Evolutionary conservation across 257 asterid species (phyloP), one percentile per base, ranked within the genome.

Genomic region (Solanum neorickii): DNA sequence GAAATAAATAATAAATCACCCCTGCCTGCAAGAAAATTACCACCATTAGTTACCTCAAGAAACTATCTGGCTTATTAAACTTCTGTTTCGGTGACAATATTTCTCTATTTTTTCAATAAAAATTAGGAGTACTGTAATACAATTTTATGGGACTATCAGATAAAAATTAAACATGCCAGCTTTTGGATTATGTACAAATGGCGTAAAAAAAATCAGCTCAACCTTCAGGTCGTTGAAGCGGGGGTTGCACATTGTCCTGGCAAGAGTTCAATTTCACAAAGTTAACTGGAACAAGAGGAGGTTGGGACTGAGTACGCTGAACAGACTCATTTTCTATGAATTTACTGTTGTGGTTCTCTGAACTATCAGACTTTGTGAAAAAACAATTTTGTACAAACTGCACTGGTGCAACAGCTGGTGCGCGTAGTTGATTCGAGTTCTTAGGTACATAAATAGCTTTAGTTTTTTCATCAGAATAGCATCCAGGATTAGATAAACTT

Each of bases 331-430:
- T 59, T 85, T 74, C 69, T 88, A 84, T 74, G 86, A 78, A 46
- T 56, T 56, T 18, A 56, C n/a, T 56, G 52, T 21, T 88, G 72
- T 23, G 88, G 37, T 86, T 83, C 85, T 82, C 87, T 29, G 92
- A 83, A 12, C 83, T 44, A 29, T 69, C 85, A 3, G 73, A 27
- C 20, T n/a, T 86, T 4, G 42, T 33, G 62, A 86, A 90, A 84
- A 88, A 88, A 37, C 86, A 89, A 18, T 92, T 92, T 11, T 91
- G 93, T 35, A 89, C 90, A 66, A 91, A 73, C 69, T 52, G 87
- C 83, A 78, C 86, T 56, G 70, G 91, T 60, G 25, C 69, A 18
- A 78, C 80, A 78, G 41, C 94, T 88, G 87, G 89, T 89, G 85
- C 86, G 23, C 33, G 66, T 27, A 74, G 56, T 65, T 76, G 83